A percentile compares a stretch with the other conserved stretches of the same genome.
Conservation (phyloP, 2,329 filamentous ascomycete genomes). For the Fusarium nurragi region DNA sequence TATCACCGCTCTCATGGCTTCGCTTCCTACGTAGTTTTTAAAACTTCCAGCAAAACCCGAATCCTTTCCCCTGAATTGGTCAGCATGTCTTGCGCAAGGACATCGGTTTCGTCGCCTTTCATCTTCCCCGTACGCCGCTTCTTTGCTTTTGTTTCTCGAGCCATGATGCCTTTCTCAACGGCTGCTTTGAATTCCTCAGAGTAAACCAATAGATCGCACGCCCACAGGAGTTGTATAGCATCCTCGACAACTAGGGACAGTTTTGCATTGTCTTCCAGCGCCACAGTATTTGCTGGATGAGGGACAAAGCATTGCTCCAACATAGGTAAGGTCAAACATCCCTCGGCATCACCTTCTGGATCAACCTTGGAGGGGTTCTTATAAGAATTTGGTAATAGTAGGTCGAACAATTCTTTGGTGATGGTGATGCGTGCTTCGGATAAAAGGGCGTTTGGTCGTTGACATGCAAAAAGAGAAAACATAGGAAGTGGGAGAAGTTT, state of each 20-base stretch:
- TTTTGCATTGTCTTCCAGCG: constrained; percentile 75
- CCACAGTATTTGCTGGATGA: constrained; percentile 69
- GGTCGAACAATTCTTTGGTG: constrained; percentile 56
- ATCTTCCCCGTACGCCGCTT: constrained; percentile 51
- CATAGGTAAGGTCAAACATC: constrained; percentile 56
- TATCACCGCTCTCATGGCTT: constrained; percentile 20
- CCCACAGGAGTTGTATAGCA: constrained; percentile 65
- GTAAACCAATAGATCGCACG: constrained; percentile 48
- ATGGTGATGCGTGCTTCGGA: constrained; percentile 56
- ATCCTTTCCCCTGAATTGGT: constrained; percentile 58
- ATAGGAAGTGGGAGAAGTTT: constrained; percentile 66
- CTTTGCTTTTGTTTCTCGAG: constrained; percentile 59
- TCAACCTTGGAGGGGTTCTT: constrained; percentile 55
- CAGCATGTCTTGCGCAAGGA: constrained; percentile 55
- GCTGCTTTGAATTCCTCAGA: constrained; percentile 51
- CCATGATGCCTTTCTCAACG: constrained; percentile 58
- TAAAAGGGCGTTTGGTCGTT: constrained; percentile 49
- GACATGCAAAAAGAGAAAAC: constrained; percentile 64
- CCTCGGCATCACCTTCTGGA: constrained; percentile 48
- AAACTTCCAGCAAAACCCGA: constrained; percentile 50
- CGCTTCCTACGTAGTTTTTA: constrained; percentile 41
- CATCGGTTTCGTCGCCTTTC: constrained; percentile 51
- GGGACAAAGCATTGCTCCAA: constrained; percentile 70
- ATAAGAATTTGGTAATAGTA: constrained; percentile 55
- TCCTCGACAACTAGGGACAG: constrained; percentile 75